A percentile compares a stretch with the other conserved stretches of the same genome.
Conservation (phyloP, 352 stramenopile species). For the Pythium inflatum region DNA sequence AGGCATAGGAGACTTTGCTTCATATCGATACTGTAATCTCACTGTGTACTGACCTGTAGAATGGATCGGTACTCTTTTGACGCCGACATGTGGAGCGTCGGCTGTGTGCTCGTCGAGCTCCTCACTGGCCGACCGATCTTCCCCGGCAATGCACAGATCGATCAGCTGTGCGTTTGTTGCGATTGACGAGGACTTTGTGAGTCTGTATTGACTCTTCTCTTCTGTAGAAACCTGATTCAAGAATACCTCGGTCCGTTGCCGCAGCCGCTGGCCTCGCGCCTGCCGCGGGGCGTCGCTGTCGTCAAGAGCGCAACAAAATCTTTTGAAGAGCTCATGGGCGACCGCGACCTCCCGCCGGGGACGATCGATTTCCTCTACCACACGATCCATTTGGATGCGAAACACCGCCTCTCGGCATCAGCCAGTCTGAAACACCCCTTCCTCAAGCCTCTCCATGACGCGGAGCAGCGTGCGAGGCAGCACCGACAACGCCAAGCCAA, state of each 20-base stretch:
- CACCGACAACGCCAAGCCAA: conserved; percentile 51
- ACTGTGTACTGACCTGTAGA: conserved; percentile 33
- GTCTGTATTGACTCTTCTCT: not conserved
- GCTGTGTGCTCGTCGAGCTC: conserved; percentile 77
- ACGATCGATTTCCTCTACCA: conserved; percentile 69
- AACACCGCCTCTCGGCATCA: conserved; percentile 51
- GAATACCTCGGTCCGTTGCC: conserved; percentile 67
- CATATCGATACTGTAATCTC: not conserved
- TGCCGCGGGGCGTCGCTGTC: conserved; percentile 55
- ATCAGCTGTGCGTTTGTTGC: conserved; percentile 67
- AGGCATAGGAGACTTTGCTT: conserved; percentile 35
- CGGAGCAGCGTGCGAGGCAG: conserved; percentile 46
- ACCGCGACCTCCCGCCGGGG: conserved; percentile 50
- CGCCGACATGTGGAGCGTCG: conserved; percentile 82
- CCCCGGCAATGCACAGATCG: conserved; percentile 74
- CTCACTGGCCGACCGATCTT: conserved; percentile 79
- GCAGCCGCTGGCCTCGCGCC: conserved; percentile 37
- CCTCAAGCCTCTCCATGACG: conserved; percentile 54
- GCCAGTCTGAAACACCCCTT: conserved; percentile 66
- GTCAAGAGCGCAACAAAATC: conserved; percentile 50
- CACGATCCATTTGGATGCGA: conserved; percentile 69
- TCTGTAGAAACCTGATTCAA: conserved; percentile 73
- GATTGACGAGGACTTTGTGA: not conserved
- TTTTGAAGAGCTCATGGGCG: conserved; percentile 48
- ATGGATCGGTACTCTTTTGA: conserved; percentile 82